A percentile compares a stretch with the other conserved stretches of the same genome.
phyloP scores from a whole-genome alignment of 2,329 filamentous ascomycete genomes.

The Pezizomycotina sp. region DNA sequence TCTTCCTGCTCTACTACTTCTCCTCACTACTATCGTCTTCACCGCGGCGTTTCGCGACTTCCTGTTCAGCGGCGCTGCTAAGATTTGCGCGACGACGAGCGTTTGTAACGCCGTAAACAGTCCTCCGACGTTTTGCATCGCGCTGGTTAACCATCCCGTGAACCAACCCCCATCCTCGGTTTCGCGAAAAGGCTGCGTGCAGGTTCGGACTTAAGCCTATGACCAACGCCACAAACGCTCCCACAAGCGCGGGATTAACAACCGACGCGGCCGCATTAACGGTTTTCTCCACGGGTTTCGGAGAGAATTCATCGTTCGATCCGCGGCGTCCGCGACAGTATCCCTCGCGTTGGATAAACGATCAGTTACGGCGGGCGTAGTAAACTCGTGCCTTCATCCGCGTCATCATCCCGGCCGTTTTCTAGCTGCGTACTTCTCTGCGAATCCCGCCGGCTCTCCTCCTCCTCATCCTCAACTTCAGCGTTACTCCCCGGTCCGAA shows the following conservation, averaged over 20 bases:
- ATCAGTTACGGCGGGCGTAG: no score
- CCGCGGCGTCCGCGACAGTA: neutral
- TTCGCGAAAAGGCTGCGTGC: slow-evolving; percentile 45
- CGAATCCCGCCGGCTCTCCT: no score
- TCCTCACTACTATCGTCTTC: slow-evolving; percentile 36
- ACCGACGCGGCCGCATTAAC: slow-evolving; percentile 31
- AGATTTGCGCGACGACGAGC: slow-evolving; percentile 48
- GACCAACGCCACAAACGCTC: slow-evolving; percentile 41
- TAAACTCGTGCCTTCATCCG: slow-evolving; percentile 37
- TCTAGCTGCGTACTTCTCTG: no score
- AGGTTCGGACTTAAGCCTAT: slow-evolving; percentile 44
- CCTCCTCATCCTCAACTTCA: slow-evolving; percentile 23
- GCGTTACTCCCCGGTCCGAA: slow-evolving; percentile 29
- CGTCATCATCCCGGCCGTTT: slow-evolving; percentile 25
- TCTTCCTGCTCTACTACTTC: slow-evolving; percentile 30
- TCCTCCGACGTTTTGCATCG: slow-evolving; percentile 44
- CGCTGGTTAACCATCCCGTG: slow-evolving; percentile 48
- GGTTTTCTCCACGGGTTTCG: slow-evolving; percentile 23
- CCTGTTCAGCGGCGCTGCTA: no score
- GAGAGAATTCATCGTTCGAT: neutral
- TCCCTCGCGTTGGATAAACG: no score
- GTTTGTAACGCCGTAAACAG: slow-evolving; percentile 50
- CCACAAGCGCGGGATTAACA: slow-evolving; percentile 45
- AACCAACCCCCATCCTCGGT: slow-evolving; percentile 45
- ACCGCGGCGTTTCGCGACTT: slow-evolving; percentile 48